Conservation (phyloP, 106 monocot genomes). For the Dioscorea dumetorum region DNA sequence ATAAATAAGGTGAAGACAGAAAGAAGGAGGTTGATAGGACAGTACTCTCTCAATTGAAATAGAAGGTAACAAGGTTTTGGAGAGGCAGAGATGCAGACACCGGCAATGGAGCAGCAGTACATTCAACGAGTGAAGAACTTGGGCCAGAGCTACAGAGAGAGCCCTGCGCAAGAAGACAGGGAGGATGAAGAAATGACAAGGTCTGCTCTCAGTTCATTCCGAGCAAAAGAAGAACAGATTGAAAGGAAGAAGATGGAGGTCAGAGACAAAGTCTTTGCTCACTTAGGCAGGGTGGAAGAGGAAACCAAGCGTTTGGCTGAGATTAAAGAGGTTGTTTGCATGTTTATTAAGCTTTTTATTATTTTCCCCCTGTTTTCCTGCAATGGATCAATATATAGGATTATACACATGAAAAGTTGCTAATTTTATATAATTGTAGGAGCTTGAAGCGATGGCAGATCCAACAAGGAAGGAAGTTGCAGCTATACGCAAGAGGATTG, state of each 20-base stretch:
- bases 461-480: slow-evolving; percentile 85
- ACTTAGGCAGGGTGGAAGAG: slow-evolving; percentile 59
- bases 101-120: slow-evolving; percentile 12
- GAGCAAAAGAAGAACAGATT: slow-evolving; percentile 71
- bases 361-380: too few relatives aligned
- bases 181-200: slow-evolving; percentile 47
- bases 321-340: slow-evolving; percentile 41
- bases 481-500: slow-evolving; percentile 64
- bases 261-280: slow-evolving; percentile 47
- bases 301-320: slow-evolving; percentile 71
- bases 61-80: neutral
- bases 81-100: slow-evolving; percentile 14
- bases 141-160: slow-evolving; percentile 15
- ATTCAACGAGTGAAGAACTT: slow-evolving; percentile 21
- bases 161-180: slow-evolving; percentile 15
- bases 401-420: neutral
- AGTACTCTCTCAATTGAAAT: neutral
- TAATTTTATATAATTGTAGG: slow-evolving; percentile 24
- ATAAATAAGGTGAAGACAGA: slow-evolving; percentile 6
- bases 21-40: slow-evolving; percentile 4
- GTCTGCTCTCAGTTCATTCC: slow-evolving; percentile 55
- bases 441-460: slow-evolving; percentile 89
- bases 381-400: neutral
- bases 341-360: too few relatives aligned
- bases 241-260: slow-evolving; percentile 74